Conservation (phyloP, 495 filamentous ascomycete species). For the Aspergillus hancockii region DNA sequence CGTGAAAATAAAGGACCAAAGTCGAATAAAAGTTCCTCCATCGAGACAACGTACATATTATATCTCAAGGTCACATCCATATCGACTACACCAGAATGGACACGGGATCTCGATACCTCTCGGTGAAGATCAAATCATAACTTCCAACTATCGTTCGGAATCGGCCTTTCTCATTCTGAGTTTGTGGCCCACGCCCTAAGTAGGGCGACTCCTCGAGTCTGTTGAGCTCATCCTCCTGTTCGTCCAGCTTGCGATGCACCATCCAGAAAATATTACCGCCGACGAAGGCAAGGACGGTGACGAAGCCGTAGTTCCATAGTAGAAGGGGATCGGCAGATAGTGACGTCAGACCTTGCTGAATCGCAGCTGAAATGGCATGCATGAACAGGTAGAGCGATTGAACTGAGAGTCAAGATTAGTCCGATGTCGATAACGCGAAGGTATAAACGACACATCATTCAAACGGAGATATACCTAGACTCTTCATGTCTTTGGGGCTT, state of each 20-base stretch:
- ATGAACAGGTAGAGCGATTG: conserved; percentile 63
- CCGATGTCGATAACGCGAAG: background rate
- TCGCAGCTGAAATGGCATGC: conserved; percentile 60
- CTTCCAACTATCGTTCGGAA: conserved; percentile 1
- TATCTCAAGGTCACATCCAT: no score
- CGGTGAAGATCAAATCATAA: background rate
- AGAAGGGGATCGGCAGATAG: conserved; percentile 66
- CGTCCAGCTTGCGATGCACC: conserved; percentile 55
- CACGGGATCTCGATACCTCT: background rate
- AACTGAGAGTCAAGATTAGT: conserved; percentile 37
- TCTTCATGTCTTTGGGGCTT: conserved; percentile 41
- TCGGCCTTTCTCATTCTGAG: conserved; percentile 8
- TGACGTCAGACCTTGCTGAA: conserved; percentile 63
- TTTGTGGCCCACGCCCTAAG: conserved; percentile 13
- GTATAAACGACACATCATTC: background rate
- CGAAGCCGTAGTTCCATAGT: conserved; percentile 63
- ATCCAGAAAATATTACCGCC: conserved; percentile 61
- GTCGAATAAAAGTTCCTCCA: background rate
- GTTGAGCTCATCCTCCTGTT: conserved; percentile 67
- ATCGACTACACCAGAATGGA: no score
- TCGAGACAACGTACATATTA: no score
- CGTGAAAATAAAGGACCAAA: background rate
- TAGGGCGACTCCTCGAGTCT: conserved; percentile 30
- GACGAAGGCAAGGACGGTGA: conserved; percentile 60
- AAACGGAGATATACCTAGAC: conserved; percentile 26